These are phyloP conservation scores for Hypoxylon crocopeplum DNA, from an alignment of 495 filamentous ascomycete species.

Conservation along the genomic window DNA sequence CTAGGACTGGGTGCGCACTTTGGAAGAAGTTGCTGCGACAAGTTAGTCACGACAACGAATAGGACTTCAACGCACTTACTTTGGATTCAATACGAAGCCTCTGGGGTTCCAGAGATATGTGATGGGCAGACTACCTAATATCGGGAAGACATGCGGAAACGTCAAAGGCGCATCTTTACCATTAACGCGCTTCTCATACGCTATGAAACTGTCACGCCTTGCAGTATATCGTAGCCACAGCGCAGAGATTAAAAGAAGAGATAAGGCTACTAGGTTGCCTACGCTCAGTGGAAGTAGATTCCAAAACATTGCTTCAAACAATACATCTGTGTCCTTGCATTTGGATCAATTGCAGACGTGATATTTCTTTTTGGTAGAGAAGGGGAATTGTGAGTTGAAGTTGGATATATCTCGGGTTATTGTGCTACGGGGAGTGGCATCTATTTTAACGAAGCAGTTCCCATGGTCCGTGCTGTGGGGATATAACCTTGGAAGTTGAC, in stretches of 20 bases:
- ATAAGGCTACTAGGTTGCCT: no score
- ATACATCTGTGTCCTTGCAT: no score
- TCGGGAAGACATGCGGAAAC: slow-evolving; percentile 32
- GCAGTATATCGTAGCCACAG: slow-evolving; percentile 20
- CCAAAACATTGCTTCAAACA: no score
- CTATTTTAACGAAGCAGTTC: no score
- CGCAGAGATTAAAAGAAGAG: slow-evolving; percentile 1
- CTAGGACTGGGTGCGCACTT: slow-evolving; percentile 18
- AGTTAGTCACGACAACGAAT: neutral
- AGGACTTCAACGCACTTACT: slow-evolving; percentile 10
- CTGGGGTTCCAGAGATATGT: slow-evolving; percentile 31
- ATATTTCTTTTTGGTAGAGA: no score
- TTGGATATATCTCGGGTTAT: no score
- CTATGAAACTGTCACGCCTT: neutral
- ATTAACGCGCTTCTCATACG: slow-evolving; percentile 15
- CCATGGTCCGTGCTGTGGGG: no score
- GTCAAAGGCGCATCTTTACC: slow-evolving; percentile 15
- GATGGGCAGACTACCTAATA: slow-evolving; percentile 33
- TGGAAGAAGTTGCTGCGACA: slow-evolving; percentile 32
- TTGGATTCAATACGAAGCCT: slow-evolving; percentile 30
- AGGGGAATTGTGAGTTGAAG: no score
- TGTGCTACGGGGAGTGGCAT: no score
- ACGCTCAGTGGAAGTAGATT: no score
- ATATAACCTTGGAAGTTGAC: no score
- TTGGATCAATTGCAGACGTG: no score